Base-by-base conservation (phyloP, 2,329 filamentous ascomycete species). In the Cercospora nicotianae region DNA sequence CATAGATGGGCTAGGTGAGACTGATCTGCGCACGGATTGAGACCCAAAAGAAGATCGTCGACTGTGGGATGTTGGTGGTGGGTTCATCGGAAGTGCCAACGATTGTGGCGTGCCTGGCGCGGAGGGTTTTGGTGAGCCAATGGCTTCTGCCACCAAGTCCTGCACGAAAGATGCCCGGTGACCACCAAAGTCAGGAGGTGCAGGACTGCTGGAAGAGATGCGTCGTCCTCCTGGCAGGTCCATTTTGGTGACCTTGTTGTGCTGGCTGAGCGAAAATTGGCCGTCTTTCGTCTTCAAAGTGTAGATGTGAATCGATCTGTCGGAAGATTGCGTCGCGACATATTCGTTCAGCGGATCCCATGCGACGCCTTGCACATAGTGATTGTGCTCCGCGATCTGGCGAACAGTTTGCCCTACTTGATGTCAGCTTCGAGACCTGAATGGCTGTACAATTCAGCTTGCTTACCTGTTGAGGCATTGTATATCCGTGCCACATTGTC, bases 311-410 rank as follows among this genome's bases (percentile, higher is more conserved):
- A 98, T 94, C 1, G 95, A 97, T 77, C 95, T 91, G 81, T 99
- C 95, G 5, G 95, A 99, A 6, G 95, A 99, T 78, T 99, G 95
- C 1, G 95, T 99, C 42, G 95, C 95, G 68, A 99, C 94, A 79
- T 94, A 99, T 81, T 99, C 95, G 81, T 98, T 98, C 65, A 97
- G 82, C 26, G 95, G 96, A 82, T 99, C 96, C 96, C 95, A 99
- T 4, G 95, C 91, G 7, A 99, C 96, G 59, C 95, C 95, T 81
- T 99, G 95, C 18, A 99, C 95, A 79, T 97, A 99, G 80, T 99
- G 95, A 76, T 93, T 96, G 81, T 98, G 94, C 79, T 98, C 94
- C 63, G 94, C 94, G 72, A 98, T 97, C 79, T 97, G 94, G 68
- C 94, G 90, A 67, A 97, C 91, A 72, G 94, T 85, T 79, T 85